Percentiles rank a stretch among this genome's conserved stretches.
Conservation (phyloP, 2,329 filamentous ascomycete genomes). For the Paramyrothecium sp. region DNA sequence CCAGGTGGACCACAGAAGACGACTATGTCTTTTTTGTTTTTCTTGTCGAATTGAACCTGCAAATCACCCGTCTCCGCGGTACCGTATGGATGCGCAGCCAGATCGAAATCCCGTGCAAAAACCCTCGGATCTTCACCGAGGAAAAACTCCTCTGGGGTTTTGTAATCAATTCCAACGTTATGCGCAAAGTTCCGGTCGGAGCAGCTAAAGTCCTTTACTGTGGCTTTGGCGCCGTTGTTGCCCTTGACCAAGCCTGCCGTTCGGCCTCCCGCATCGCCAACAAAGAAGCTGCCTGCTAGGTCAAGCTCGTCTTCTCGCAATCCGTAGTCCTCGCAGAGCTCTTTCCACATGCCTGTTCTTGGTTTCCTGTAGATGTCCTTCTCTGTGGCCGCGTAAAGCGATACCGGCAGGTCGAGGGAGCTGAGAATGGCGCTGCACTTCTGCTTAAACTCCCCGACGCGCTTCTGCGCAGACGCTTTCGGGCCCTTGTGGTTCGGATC, state of each 20-base stretch:
- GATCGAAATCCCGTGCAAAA: slow-evolving; percentile 71
- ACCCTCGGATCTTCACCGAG: slow-evolving; percentile 63
- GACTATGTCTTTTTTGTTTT: slow-evolving; percentile 69
- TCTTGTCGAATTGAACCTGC: slow-evolving; percentile 53
- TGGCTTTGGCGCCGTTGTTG: slow-evolving; percentile 16
- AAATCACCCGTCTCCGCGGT: slow-evolving; percentile 14
- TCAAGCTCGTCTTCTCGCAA: slow-evolving; percentile 62
- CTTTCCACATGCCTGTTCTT: slow-evolving; percentile 82
- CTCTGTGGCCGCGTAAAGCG: slow-evolving; percentile 81
- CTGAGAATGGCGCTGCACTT: slow-evolving; percentile 70
- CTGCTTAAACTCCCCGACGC: slow-evolving; percentile 76
- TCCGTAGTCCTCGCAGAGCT: slow-evolving; percentile 57
- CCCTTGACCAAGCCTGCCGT: slow-evolving; percentile 33
- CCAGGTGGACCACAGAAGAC: slow-evolving; percentile 87
- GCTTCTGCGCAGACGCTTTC: slow-evolving; percentile 59
- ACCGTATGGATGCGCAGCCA: slow-evolving; percentile 52
- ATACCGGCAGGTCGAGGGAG: slow-evolving; percentile 72
- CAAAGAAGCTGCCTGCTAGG: slow-evolving; percentile 71
- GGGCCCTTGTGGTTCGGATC: slow-evolving; percentile 65
- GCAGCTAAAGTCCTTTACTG: slow-evolving; percentile 61
- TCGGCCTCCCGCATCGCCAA: slow-evolving; percentile 80
- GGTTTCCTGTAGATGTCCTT: slow-evolving; percentile 87
- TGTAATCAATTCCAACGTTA: slow-evolving; percentile 77
- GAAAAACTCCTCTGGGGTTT: slow-evolving; percentile 92
- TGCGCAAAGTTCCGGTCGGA: slow-evolving; percentile 77